Evolutionary conservation across 106 monocot species (phyloP).

Genomic region (Gastrodia elata): DNA sequence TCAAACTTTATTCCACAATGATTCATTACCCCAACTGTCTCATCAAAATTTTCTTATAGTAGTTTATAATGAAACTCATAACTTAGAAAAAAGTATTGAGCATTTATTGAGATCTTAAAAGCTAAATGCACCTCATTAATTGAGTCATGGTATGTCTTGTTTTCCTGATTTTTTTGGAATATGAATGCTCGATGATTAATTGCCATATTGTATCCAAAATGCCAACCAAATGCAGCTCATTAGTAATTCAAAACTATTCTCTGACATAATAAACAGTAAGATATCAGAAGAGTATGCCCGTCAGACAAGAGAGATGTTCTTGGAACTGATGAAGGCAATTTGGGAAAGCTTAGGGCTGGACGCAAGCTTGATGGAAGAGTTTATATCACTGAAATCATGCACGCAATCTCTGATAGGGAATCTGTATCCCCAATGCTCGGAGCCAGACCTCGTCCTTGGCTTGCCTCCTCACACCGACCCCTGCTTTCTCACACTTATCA

Average conservation of each 20-base stretch:
- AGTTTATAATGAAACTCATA: no score
- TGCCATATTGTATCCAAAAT: no score
- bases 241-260: conserved; percentile 1
- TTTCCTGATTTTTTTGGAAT: no score
- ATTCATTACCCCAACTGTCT: no score
- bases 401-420: conserved; percentile 29
- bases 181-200: no score
- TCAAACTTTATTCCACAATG: no score
- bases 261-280: neutral
- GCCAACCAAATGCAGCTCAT: no score
- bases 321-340: conserved; percentile 28
- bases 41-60: no score
- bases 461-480: conserved; percentile 60
- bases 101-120: no score
- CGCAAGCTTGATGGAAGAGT: conserved; percentile 15
- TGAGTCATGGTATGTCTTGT: no score
- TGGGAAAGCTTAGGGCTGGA: conserved; percentile 43
- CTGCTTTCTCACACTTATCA: conserved; percentile 46
- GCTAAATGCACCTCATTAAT: no score
- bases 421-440: conserved; percentile 43
- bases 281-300: conserved; percentile 20
- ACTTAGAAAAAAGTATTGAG: no score
- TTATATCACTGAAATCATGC: conserved; percentile 23
- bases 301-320: conserved; percentile 24
- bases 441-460: conserved; percentile 34